Base-by-base conservation (phyloP, 441 rosid genomes). In the Euphorbia schlechtendalii region DNA sequence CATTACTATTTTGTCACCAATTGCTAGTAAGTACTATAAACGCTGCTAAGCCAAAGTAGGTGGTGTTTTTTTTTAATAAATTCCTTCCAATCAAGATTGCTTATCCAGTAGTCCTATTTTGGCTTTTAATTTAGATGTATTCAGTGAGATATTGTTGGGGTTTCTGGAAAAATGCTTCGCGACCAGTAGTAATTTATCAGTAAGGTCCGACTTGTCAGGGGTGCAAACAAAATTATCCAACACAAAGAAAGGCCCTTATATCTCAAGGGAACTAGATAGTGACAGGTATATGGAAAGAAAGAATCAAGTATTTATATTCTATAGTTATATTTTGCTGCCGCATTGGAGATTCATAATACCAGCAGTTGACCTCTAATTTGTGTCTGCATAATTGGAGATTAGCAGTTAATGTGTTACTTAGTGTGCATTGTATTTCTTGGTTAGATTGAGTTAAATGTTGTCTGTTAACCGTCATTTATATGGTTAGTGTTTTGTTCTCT, bases 181-280 rank as follows among this genome's bases (percentile, higher is more conserved):
- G 63, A 87, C 84, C 53, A 74, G 93, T 80, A 86, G n/a, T n/a
- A n/a, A n/a, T n/a, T n/a, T n/a, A 83, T 72, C 56, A 80, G 73
- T 94, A 74, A 96, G 83, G 58, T 69, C 82, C 30, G 99, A 94
- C 69, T 65, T 94, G 70, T 70, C 78, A 70, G 80, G 76, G 51
- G 87, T 86, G 72, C 82, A 61, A 71, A 70, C 63, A 59, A 92
- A 80, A 77, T 83, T 91, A 64, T 79, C 81, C 43, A 89, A 85
- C 78, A 78, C 96, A 66, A 94, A 79, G 71, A 97, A 94, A 58
- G 97, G 99, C 45, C 90, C 88, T 59, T 83, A 79, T 77, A 84
- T 94, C 73, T 69, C 87, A 17, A 84, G 94, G 85, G 87, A 79
- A 68, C 84, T 94, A 59, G 93, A 90, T 64, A 78, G 88, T 61